Evolutionary conservation across 2,329 filamentous ascomycete genomes (phyloP).

Genomic region (Xylaria sp.): DNA sequence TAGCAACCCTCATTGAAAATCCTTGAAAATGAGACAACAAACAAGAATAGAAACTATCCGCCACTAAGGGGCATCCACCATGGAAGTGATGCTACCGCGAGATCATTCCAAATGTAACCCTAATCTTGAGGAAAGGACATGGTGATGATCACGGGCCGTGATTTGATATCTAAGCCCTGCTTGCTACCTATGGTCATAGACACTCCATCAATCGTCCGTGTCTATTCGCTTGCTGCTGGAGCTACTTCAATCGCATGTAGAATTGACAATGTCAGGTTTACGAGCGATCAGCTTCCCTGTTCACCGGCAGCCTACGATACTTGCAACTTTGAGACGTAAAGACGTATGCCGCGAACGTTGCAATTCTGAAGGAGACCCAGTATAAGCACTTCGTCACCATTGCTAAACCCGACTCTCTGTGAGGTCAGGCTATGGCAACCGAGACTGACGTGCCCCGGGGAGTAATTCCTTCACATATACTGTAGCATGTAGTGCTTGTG

Average conservation of each 20-base stretch:
- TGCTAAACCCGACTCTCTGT: background rate
- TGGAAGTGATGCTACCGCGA: background rate
- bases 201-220: background rate
- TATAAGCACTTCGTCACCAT: background rate
- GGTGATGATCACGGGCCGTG: background rate
- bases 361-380: background rate
- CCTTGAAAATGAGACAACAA: background rate
- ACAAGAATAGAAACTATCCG: background rate
- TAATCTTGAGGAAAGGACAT: background rate
- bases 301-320: background rate
- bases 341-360: background rate
- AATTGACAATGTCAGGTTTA: background rate
- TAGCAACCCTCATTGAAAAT: background rate
- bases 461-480: background rate
- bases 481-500: background rate
- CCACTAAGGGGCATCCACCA: background rate
- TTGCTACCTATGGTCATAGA: background rate
- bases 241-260: background rate
- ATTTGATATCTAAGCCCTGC: slow-evolving; percentile 5
- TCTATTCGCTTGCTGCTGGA: background rate
- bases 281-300: background rate
- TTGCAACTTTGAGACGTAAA: background rate
- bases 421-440: background rate
- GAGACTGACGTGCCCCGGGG: background rate
- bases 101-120: background rate